A percentile compares a stretch with the other conserved stretches of the same genome.
These are phyloP conservation scores for Cytospora chrysosperma DNA, from an alignment of 2,329 filamentous ascomycete species.

Conservation along the genomic window DNA sequence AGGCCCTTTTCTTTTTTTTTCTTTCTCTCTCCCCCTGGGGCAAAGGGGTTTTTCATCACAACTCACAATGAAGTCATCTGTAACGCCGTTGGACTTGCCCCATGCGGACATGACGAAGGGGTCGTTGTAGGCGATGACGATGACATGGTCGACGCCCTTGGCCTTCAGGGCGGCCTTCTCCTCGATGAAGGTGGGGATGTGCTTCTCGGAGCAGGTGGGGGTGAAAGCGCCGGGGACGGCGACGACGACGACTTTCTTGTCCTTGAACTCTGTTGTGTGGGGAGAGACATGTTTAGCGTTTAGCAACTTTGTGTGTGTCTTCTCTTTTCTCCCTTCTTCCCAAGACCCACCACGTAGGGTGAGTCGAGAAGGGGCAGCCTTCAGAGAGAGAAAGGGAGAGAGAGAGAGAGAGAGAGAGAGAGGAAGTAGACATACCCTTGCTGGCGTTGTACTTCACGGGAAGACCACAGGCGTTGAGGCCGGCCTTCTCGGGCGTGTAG, in stretches of 20 bases:
- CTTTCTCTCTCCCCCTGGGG: neutral
- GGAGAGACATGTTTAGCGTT: slow-evolving; percentile 1
- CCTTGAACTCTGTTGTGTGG: slow-evolving; percentile 50
- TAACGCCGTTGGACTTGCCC: slow-evolving; percentile 83
- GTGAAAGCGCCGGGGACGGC: slow-evolving; percentile 74
- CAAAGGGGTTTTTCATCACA: neutral
- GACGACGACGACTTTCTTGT: slow-evolving; percentile 57
- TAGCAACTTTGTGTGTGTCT: neutral
- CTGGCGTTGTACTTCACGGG: slow-evolving; percentile 77
- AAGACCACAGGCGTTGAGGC: slow-evolving; percentile 74
- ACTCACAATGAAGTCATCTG: slow-evolving; percentile 61
- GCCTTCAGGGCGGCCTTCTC: slow-evolving; percentile 68
- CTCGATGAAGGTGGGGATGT: slow-evolving; percentile 78
- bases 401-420: neutral
- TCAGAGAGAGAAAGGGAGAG: too few relatives aligned
- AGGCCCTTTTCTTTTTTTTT: too few relatives aligned
- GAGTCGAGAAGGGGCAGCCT: too few relatives aligned
- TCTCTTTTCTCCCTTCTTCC: neutral
- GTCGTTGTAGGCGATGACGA: slow-evolving; percentile 83
- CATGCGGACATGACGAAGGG: slow-evolving; percentile 84
- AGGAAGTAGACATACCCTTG: slow-evolving; percentile 51
- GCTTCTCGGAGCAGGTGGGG: slow-evolving; percentile 77
- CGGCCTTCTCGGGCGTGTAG: slow-evolving; percentile 65
- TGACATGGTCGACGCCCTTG: slow-evolving; percentile 81
- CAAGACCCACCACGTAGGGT: neutral